Percentiles rank a stretch among this genome's conserved stretches.
These are phyloP conservation scores for Macaranga tanarius DNA, from an alignment of 441 rosid genomes.

Conservation along the genomic window DNA sequence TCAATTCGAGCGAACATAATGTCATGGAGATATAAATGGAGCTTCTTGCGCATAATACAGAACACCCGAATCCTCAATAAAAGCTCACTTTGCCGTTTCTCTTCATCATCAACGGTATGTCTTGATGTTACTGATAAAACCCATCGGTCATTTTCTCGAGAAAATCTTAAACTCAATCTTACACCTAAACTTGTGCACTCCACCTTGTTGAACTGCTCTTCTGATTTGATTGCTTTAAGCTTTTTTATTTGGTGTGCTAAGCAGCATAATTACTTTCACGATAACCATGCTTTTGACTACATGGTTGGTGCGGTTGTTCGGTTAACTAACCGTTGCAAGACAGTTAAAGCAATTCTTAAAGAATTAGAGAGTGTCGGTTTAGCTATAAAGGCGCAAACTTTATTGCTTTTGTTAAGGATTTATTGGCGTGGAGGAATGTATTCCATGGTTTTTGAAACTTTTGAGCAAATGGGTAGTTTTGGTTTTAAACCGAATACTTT, in stretches of 20 bases:
- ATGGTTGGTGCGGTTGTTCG: constrained; percentile 50
- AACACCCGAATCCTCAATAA: constrained; percentile 25
- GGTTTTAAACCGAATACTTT: constrained; percentile 60
- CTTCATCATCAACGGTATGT: constrained; percentile 23
- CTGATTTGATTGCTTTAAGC: constrained; percentile 59
- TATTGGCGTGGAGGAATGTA: constrained; percentile 66
- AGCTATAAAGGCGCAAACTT: constrained; percentile 45
- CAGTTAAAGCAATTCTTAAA: constrained; percentile 38
- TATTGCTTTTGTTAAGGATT: constrained; percentile 58
- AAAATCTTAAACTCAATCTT: constrained; percentile 25
- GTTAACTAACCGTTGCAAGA: constrained; percentile 31
- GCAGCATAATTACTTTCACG: constrained; percentile 56
- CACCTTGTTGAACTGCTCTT: constrained; percentile 42
- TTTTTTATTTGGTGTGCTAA: constrained; percentile 61
- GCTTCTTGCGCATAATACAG: constrained; percentile 20
- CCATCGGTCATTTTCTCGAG: constrained; percentile 9
- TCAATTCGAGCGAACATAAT: constrained; percentile 19
- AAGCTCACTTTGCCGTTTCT: constrained; percentile 11
- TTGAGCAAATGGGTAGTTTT: constrained; percentile 41
- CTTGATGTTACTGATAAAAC: constrained; percentile 5
- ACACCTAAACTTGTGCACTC: constrained; percentile 49
- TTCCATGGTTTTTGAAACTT: constrained; percentile 51
- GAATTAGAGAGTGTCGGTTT: constrained; percentile 46
- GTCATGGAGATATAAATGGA: constrained; percentile 45
- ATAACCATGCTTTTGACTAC: constrained; percentile 39